Evolutionary conservation across 805 yeast genomes (phyloP), one percentile per base, ranked within the genome.

Genomic region (Cyberlindnera xylosilytica): DNA sequence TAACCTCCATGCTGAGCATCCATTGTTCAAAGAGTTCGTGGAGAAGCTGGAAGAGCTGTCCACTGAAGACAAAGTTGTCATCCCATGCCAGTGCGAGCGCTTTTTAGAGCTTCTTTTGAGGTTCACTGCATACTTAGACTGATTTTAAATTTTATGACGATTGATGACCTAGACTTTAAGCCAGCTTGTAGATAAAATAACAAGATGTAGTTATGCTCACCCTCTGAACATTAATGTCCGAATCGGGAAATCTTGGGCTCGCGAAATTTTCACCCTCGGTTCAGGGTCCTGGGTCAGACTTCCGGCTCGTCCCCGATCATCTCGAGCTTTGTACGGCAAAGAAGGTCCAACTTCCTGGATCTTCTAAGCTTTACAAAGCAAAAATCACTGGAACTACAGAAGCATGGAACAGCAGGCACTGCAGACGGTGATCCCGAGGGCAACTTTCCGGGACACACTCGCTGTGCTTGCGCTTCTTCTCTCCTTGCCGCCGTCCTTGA

Each of bases 391-490:
- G 10, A 22, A 8, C 24, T 10, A 22, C 29, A 26, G 29, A 31
- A 31, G 15, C 11, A 33, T 33, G 36, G 36, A 33, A 33, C 36
- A 20, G 36, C 36, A 33, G 18, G 27, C 27, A n/a, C 27, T 20
- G 26, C 26, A 20, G 20, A 33, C 36, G 17, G 42, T 56, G 31
- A 44, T 58, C 20, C 60, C 60, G 5, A 38, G 39, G 31, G 42
- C 52, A 11, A 19, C 58, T 1, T 38, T 53, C 32, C 39, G 47
- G 38, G 62, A 58, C 39, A 49, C 62, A 3, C 38, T 54, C 5
- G 57, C 62, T 3, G 34, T 58, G 4, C 44, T 56, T 6, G 43
- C 51, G 11, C 35, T 58, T 6, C 47, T 58, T 2, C 38, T 58
- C 7, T 47, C 56, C 15, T 20, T 55, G 11, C 62, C 62, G 9